Evolutionary conservation across 1,139 yeast genomes (phyloP), one percentile per base, ranked within the genome.

Genomic region (Scheffersomyces insectosa): DNA sequence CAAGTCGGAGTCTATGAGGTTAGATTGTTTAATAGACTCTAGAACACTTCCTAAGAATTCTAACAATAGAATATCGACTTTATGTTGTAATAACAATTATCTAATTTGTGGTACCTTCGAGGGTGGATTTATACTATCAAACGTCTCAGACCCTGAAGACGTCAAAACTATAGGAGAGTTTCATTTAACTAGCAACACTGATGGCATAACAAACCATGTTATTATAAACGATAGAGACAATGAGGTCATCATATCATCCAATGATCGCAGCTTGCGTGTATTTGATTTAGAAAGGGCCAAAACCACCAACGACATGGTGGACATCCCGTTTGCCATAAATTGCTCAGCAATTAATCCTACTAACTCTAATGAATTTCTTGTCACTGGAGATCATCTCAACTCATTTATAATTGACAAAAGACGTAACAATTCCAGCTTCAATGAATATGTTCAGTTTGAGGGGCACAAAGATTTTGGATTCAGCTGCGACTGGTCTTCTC

Each of bases 381-480:
- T 81, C 8, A 78, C 79, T 0, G 87, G 85, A 9, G 87, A 82
- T 54, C 61, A 70, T 43, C 53, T 63, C 3, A 62, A 68, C 15
- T 65, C 79, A 1, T 66, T 63, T 44, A 66, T 82, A 3, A 40
- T 77, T 3, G 88, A 82, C 55, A 61, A 66, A 12, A 56, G 83
- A 42, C 45, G 59, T 9, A 48, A 45, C 6, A 41, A 42, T 25
- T 45, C 50, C 20, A 45, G 48, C 7, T 42, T 51, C 31, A 43
- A 57, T 37, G 45, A 49, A 25, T 30, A 54, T 36, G 16, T 38
- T 5, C 45, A 51, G 27, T 58, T 75, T 31, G 44, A 44, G 15
- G 84, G 83, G 3, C 87, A 82, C 56, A 59, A 62, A 38, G 87
- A 82, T 54, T 80, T 59, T 54, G 79, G 83, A 3, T 82, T 82